Conservation (phyloP, 768 basidiomycete genomes). For the Rhodosporidiobolus sp. region DNA sequence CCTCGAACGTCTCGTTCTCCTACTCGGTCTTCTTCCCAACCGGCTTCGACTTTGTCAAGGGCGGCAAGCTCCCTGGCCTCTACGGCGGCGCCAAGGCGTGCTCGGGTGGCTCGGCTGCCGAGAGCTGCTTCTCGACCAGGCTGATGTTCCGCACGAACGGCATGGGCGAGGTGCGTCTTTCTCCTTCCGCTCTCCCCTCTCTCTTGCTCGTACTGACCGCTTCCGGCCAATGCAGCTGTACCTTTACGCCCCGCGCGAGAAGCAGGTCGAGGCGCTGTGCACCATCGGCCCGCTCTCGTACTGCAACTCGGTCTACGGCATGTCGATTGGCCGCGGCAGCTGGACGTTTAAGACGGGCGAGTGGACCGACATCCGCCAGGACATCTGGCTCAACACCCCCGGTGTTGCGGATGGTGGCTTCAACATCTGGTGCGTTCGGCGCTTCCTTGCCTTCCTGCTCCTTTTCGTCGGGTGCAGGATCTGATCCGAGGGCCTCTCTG, state of each 20-base stretch:
- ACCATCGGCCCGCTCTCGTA: slow-evolving; percentile 33
- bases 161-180: slow-evolving; percentile 38
- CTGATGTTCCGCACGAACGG: slow-evolving; percentile 44
- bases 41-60: slow-evolving; percentile 45
- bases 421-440: slow-evolving; percentile 30
- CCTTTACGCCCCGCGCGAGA: slow-evolving; percentile 43
- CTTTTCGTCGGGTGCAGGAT: too few species aligned
- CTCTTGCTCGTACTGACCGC: neutral
- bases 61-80: slow-evolving; percentile 45
- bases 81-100: slow-evolving; percentile 43
- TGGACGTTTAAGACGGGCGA: slow-evolving; percentile 63
- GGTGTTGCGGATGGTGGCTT: slow-evolving; percentile 62
- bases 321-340: slow-evolving; percentile 64
- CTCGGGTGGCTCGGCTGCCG: slow-evolving; percentile 39
- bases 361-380: slow-evolving; percentile 68
- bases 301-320: slow-evolving; percentile 44
- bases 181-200: neutral
- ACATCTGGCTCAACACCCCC: slow-evolving; percentile 70
- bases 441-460: too few species aligned
- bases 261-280: slow-evolving; percentile 42
- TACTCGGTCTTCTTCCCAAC: slow-evolving; percentile 44
- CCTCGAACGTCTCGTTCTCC: slow-evolving; percentile 43
- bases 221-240: slow-evolving; percentile 38
- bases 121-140: slow-evolving; percentile 44
- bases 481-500: neutral